These are phyloP conservation scores for Wickerhamomyces strasburgensis DNA, from an alignment of 805 yeast genomes.

Conservation along the genomic window DNA sequence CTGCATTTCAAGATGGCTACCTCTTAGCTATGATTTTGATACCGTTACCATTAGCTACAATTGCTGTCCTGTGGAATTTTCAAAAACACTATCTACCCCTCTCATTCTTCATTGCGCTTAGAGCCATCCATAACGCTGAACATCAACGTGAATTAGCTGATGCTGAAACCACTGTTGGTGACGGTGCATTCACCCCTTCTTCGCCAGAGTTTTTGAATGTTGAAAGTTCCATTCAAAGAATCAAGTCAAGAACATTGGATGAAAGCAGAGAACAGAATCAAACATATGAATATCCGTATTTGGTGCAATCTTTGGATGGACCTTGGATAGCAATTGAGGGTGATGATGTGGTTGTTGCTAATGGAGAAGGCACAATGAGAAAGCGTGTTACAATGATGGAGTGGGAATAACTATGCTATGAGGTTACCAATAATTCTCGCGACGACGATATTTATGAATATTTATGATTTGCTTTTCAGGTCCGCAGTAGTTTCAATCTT, in stretches of 20 bases:
- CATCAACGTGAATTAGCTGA: conserved; percentile 31
- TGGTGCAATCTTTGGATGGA: conserved; percentile 69
- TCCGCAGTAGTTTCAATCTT: too few relatives aligned
- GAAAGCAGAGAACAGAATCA: conserved; percentile 70
- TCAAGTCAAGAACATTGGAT: conserved; percentile 54
- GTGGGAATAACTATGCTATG: conserved; percentile 35
- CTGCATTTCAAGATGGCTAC: conserved; percentile 73
- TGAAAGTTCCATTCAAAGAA: conserved; percentile 13
- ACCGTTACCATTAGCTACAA: conserved; percentile 71
- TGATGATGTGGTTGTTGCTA: conserved; percentile 44
- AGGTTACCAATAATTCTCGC: too few relatives aligned
- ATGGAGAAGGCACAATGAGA: conserved; percentile 35
- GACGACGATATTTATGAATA: too few relatives aligned
- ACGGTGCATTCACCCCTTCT: conserved; percentile 18
- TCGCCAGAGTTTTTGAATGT: background rate
- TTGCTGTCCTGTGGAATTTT: conserved; percentile 70
- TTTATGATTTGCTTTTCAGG: too few relatives aligned
- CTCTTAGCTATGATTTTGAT: conserved; percentile 62
- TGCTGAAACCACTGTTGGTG: conserved; percentile 18
- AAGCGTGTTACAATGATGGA: conserved; percentile 34
- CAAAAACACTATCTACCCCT: conserved; percentile 78
- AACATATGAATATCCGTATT: conserved; percentile 72
- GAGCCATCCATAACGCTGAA: conserved; percentile 57
- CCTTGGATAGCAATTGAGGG: conserved; percentile 77
- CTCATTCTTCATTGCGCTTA: conserved; percentile 77